A percentile compares a stretch with the other conserved stretches of the same genome.
phyloP scores from a whole-genome alignment of 805 yeast species.

The Osmozyma mogii region DNA sequence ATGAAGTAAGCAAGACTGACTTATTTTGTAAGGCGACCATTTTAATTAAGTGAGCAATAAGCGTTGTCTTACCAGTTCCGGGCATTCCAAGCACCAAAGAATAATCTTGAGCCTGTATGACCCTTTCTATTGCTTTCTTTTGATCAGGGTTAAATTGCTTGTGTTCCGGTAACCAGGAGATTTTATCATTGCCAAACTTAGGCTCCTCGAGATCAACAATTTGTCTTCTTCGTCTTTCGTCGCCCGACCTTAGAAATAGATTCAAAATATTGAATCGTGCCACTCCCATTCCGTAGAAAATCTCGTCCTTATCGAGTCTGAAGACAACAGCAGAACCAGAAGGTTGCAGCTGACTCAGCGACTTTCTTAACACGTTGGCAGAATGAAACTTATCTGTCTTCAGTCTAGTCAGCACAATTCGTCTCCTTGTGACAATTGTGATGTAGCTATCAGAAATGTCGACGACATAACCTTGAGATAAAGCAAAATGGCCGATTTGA shows the following conservation, averaged over 20 bases:
- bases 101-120: slow-evolving; percentile 62
- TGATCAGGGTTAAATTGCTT: slow-evolving; percentile 64
- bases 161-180: background rate
- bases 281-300: slow-evolving; percentile 63
- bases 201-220: slow-evolving; percentile 53
- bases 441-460: slow-evolving; percentile 36
- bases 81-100: slow-evolving; percentile 92
- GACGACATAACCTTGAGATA: slow-evolving; percentile 56
- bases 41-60: slow-evolving; percentile 68
- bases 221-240: slow-evolving; percentile 34
- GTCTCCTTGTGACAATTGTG: slow-evolving; percentile 44
- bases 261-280: slow-evolving; percentile 73
- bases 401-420: slow-evolving; percentile 38
- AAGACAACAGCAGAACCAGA: slow-evolving; percentile 20
- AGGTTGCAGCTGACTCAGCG: slow-evolving; percentile 4
- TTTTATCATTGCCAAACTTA: slow-evolving; percentile 17
- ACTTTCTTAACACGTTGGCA: slow-evolving; percentile 10
- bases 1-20: slow-evolving; percentile 70
- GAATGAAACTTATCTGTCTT: slow-evolving; percentile 33
- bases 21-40: slow-evolving; percentile 53
- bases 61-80: slow-evolving; percentile 93
- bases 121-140: slow-evolving; percentile 54
- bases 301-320: slow-evolving; percentile 75
- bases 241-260: slow-evolving; percentile 49
- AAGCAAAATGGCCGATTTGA: slow-evolving; percentile 67